A percentile compares a stretch with the other conserved stretches of the same genome.
Conservation (phyloP, 208 protist genomes). For the Wallacemonas sp. region DNA sequence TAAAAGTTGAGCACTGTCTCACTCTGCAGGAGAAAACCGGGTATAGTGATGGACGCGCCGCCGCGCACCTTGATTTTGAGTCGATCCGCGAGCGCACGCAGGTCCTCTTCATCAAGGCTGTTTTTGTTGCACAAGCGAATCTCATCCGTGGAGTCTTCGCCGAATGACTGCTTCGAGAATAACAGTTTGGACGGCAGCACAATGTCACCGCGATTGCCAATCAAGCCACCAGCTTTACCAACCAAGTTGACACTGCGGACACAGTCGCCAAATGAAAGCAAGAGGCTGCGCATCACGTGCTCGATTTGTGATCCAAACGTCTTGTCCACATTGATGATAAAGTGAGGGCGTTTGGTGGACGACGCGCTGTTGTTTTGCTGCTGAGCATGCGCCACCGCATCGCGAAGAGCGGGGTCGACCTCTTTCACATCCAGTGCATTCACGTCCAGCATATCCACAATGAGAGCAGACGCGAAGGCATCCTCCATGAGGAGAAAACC, state of each 20-base stretch:
- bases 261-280: constrained; percentile 74
- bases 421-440: constrained; percentile 42
- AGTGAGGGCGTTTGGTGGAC: constrained; percentile 21
- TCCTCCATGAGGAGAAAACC: constrained; percentile 81
- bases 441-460: constrained; percentile 77
- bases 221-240: constrained; percentile 66
- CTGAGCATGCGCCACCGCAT: constrained; percentile 12
- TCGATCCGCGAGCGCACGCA: constrained; percentile 21
- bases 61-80: constrained; percentile 26
- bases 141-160: constrained; percentile 78
- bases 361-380: not conserved
- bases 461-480: constrained; percentile 55
- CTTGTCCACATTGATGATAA: constrained; percentile 90
- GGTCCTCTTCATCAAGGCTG: constrained; percentile 35
- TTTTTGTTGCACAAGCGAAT: constrained; percentile 68
- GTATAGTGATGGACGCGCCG: constrained; percentile 69
- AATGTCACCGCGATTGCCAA: constrained; percentile 80
- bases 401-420: constrained; percentile 42
- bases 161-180: constrained; percentile 83
- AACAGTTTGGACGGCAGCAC: constrained; percentile 72
- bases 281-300: constrained; percentile 54
- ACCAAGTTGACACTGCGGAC: constrained; percentile 79
- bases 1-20: constrained; percentile 74
- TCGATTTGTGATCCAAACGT: constrained; percentile 85
- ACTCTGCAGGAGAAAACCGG: constrained; percentile 80